A percentile compares a stretch with the other conserved stretches of the same genome.
Evolutionary conservation across 148 eudicot genomes (phyloP).

Genomic region (Spergularia marina): DNA sequence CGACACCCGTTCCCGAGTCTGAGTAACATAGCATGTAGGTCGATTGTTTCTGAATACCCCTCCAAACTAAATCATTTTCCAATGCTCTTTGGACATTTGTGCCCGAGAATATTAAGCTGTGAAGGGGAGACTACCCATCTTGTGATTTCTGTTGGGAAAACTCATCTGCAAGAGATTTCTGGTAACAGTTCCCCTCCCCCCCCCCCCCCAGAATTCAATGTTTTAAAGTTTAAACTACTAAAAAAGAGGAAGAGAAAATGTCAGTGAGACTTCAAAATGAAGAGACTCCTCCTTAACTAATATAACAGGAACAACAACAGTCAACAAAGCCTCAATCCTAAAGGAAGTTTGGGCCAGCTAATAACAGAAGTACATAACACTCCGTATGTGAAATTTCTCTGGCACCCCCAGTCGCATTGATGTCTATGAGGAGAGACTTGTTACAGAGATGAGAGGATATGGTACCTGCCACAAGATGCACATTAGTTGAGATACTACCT

Average conservation of each 20-base stretch:
- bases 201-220: too few species aligned
- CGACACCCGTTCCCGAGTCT: too few species aligned
- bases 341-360: background rate
- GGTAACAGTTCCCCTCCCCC: too few species aligned
- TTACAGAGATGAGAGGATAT: background rate
- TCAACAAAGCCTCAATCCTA: background rate
- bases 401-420: background rate
- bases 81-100: background rate
- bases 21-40: too few species aligned
- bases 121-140: background rate
- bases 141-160: background rate
- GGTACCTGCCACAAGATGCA: background rate
- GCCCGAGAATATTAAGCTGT: background rate
- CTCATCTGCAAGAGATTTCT: background rate
- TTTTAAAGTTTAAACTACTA: background rate
- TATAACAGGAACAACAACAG: too few species aligned
- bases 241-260: background rate
- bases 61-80: background rate
- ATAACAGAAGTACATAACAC: too few species aligned
- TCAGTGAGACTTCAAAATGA: background rate
- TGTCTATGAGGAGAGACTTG: background rate
- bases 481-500: too few species aligned
- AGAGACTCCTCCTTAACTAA: too few species aligned
- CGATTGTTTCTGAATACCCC: background rate
- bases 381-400: background rate